A percentile compares a stretch with the other conserved stretches of the same genome.
phyloP scores from a whole-genome alignment of 371 early-diverging fungal genomes.

The Lichtheimia corymbifera region DNA sequence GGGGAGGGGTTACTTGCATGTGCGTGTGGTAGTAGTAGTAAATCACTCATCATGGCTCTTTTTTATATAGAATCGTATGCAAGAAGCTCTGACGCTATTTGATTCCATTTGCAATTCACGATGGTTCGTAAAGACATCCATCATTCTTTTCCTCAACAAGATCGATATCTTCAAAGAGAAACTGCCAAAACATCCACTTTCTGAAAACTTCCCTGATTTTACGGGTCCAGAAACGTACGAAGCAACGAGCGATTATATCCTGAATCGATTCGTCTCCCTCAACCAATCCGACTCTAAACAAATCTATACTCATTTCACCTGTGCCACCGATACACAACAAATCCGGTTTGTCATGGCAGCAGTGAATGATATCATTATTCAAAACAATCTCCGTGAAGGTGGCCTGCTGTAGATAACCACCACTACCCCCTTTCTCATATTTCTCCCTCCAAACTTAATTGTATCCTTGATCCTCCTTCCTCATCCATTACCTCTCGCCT shows the following conservation, averaged over 20 bases:
- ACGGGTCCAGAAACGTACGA: conserved; percentile 75
- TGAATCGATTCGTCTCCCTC: conserved; percentile 79
- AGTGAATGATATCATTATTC: conserved; percentile 95
- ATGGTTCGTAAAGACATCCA: conserved; percentile 92
- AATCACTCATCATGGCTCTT: not conserved
- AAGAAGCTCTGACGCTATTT: conserved; percentile 92
- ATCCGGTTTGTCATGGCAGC: conserved; percentile 95
- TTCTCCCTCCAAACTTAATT: conserved; percentile 6
- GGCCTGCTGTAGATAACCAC: conserved; percentile 73
- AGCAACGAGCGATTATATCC: conserved; percentile 81
- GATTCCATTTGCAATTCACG: conserved; percentile 95
- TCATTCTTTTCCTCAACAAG: conserved; percentile 96
- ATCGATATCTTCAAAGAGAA: conserved; percentile 93
- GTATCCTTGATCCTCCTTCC: conserved; percentile 5
- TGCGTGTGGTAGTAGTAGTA: not conserved
- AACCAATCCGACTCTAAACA: conserved; percentile 84
- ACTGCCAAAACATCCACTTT: conserved; percentile 76
- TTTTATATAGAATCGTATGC: conserved; percentile 84
- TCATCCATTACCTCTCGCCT: not conserved
- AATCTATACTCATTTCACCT: conserved; percentile 93
- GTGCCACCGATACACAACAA: conserved; percentile 97
- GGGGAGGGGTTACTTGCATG: not conserved
- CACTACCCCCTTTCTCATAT: conserved; percentile 8
- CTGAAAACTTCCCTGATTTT: conserved; percentile 84
- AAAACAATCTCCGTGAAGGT: conserved; percentile 81